Base-by-base conservation (phyloP, 2,329 filamentous ascomycete genomes). In the Xylariomycetidae sp. region DNA sequence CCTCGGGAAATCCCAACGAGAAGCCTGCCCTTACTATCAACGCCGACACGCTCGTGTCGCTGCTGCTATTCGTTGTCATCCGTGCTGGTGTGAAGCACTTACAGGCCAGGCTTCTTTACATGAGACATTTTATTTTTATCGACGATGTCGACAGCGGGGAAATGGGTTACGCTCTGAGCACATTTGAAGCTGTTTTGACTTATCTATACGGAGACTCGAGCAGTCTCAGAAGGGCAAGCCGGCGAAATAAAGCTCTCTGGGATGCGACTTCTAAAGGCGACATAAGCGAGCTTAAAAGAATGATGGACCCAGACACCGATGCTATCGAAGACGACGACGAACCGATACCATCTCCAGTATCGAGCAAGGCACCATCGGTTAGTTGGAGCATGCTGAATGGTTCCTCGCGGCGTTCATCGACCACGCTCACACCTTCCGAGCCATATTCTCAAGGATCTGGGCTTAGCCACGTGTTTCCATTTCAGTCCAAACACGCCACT, bases 141-240 rank as follows among this genome's bases (percentile, higher is more conserved):
- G 92, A 97, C 49, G 92, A 98, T 61, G 88, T 98, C 7, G 92
- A 98, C 46, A 94, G 81, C 41, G 92, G 92, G 30, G 92, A 98
- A 62, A 83, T 94, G 69, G 92, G 92, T 7, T 98, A 98, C 59
- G 89, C 90, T 0, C 62, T 98, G 31, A 97, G 90, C 59, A 98
- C 92, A 0, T 87, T 97, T 40, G 92, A 98, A 59, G 92, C 88
- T 6, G 92, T 98, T 0, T 62, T 98, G 20, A 81, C 87, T 2
- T 97, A 98, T 56, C 74, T 98, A 3, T 77, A 82, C 7, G 77
- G 81, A 40, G 89, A 94, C 54, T 94, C 90, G 1, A 80, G 77
- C 11, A 85, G 82, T 4, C 64, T 98, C 37, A 78, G 89, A 40
- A 85, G 81, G 56, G 88, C 89, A 6, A 97, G 92, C 58, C 78